phyloP scores from a whole-genome alignment of 768 basidiomycete species.

The Astraeus odoratus region DNA sequence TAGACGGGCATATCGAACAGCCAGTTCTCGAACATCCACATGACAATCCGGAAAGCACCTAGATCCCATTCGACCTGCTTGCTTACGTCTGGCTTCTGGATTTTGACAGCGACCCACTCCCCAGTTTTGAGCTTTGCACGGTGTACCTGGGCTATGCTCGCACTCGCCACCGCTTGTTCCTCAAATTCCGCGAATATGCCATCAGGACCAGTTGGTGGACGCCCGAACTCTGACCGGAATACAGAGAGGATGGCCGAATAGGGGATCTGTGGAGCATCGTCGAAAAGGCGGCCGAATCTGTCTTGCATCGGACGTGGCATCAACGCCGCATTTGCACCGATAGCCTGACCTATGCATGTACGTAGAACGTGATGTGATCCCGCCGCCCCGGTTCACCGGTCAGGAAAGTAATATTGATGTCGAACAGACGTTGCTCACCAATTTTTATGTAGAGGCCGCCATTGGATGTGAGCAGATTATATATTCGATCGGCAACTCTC shows the following conservation, averaged over 20 bases:
- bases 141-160: conserved; percentile 92
- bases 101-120: conserved; percentile 86
- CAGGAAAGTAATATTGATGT: neutral
- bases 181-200: conserved; percentile 80
- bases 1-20: conserved; percentile 84
- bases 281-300: conserved; percentile 79
- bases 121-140: conserved; percentile 50
- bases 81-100: conserved; percentile 83
- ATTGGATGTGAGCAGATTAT: conserved; percentile 71
- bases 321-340: conserved; percentile 80
- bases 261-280: conserved; percentile 81
- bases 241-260: conserved; percentile 63
- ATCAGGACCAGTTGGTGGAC: conserved; percentile 54
- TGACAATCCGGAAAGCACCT: conserved; percentile 57
- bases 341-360: conserved; percentile 49
- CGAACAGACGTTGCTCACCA: conserved; percentile 32
- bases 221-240: conserved; percentile 62
- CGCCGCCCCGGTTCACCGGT: too few species aligned
- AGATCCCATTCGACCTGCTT: conserved; percentile 87
- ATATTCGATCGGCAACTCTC: conserved; percentile 74
- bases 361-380: neutral
- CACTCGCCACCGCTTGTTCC: conserved; percentile 71
- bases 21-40: conserved; percentile 75
- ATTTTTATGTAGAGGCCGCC: conserved; percentile 86
- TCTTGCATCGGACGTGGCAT: conserved; percentile 79